Percentiles rank a stretch among this genome's conserved stretches.
Conservation (phyloP, 345 rosid genomes). For the Hypericum perforatum region DNA sequence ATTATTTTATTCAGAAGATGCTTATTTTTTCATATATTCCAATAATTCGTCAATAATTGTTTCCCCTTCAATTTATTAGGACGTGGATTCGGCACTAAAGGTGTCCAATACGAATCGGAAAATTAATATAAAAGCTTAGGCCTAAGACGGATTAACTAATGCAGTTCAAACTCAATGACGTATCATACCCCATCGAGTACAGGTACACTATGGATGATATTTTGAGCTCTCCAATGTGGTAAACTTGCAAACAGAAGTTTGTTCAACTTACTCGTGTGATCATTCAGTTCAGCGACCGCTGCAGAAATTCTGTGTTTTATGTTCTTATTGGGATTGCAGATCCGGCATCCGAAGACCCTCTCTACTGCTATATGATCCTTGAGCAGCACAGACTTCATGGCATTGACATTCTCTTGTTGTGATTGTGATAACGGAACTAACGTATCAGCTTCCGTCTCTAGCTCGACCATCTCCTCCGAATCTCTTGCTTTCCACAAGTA, state of each 20-base stretch:
- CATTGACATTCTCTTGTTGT: slow-evolving; percentile 28
- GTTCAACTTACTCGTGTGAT: slow-evolving; percentile 31
- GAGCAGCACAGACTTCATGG: slow-evolving; percentile 26
- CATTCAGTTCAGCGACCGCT: slow-evolving; percentile 40
- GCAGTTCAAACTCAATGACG: no score
- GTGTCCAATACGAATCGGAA: slow-evolving; percentile 55
- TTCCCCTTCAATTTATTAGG: slow-evolving; percentile 10
- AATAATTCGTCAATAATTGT: no score
- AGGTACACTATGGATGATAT: slow-evolving; percentile 23
- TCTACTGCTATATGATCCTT: slow-evolving; percentile 32
- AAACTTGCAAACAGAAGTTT: slow-evolving; percentile 39
- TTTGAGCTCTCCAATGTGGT: slow-evolving; percentile 50
- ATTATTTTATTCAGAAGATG: background rate
- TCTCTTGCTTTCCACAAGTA: slow-evolving; percentile 45
- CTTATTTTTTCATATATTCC: no score
- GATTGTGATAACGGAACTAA: slow-evolving; percentile 27
- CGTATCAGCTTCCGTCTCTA: slow-evolving; percentile 11
- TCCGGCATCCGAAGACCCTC: slow-evolving; percentile 16
- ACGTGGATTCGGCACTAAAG: slow-evolving; percentile 32
- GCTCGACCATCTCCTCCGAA: slow-evolving; percentile 6
- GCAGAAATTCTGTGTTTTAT: slow-evolving; percentile 19
- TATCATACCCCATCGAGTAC: no score
- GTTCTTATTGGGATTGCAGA: slow-evolving; percentile 1
- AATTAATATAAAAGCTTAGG: slow-evolving; percentile 9
- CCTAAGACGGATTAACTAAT: no score